Conservation (phyloP, 2,329 filamentous ascomycete genomes). For the Tolypocladium ovalisporum region DNA sequence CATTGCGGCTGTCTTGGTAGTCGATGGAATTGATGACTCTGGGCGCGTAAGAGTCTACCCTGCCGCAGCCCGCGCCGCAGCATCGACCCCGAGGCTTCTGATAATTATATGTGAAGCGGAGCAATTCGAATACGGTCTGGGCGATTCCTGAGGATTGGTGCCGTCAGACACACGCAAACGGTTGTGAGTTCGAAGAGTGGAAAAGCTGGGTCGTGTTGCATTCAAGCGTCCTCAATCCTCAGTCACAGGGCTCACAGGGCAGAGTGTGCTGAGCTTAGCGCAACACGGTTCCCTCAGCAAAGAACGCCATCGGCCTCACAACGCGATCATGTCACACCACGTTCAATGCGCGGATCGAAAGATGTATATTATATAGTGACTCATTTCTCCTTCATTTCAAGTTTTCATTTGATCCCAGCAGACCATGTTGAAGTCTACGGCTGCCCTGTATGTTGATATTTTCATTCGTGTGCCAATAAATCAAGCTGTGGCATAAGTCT, state of each 20-base stretch:
- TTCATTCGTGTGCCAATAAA: neutral
- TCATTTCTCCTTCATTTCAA: too few species aligned
- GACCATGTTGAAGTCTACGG: neutral
- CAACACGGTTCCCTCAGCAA: neutral
- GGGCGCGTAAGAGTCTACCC: neutral
- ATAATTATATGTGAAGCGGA: neutral
- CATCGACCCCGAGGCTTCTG: conserved; percentile 1
- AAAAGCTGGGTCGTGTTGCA: neutral
- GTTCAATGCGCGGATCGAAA: too few species aligned
- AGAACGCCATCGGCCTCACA: neutral
- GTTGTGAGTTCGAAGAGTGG: neutral
- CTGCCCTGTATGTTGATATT: neutral
- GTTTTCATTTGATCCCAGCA: neutral
- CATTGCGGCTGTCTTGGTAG: neutral
- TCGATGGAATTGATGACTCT: neutral
- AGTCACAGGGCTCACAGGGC: neutral
- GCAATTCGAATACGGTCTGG: neutral
- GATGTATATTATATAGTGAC: too few species aligned
- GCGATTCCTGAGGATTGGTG: neutral
- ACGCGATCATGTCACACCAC: neutral
- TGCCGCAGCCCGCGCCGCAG: conserved; percentile 2
- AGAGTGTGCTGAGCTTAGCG: neutral
- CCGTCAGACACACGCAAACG: neutral
- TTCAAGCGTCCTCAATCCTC: too few species aligned
- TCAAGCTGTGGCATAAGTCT: conserved; percentile 34